Base-by-base conservation (phyloP, 495 filamentous ascomycete genomes). In the Penicillium turbatum region DNA sequence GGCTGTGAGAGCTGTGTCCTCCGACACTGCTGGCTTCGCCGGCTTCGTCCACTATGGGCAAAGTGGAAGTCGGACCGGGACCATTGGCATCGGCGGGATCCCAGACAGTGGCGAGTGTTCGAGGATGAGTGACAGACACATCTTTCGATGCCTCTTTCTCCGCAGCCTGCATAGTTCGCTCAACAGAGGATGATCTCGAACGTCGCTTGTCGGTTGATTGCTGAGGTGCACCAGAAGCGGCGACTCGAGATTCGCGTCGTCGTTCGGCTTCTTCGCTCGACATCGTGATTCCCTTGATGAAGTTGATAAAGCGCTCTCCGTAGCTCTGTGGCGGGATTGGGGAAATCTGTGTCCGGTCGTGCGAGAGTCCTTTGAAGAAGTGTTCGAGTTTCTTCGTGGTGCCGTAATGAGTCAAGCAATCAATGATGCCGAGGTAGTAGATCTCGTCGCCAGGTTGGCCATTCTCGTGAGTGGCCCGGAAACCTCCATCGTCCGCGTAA, bases 401-500 rank as follows among this genome's bases (percentile, higher is more conserved):
- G 48, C 86, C 89, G 65, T 96, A 96, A 71, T 96, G 89, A 35
- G 93, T 99, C 64, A 99, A 72, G 67, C 92, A 97, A 69, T 97
- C 95, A 65, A 97, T 97, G 56, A 99, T 93, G 10, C 93, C 93
- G 6, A 99, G 80, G 65, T 97, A 99, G 62, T 97, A 99, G 30
- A 99, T 90, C 71, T 95, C 90, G 50, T 96, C 90, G 1, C 85
- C 92, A 7, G 87, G 82, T 24, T 77, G 70, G 55, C 93, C 86
- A 71, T 93, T 86, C 68, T 97, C 91, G 63, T 95, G 92, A 7
- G 93, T 97, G 6, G 93, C 95, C 56, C 85, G 79, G 68, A 96
- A 91, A 2, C 93, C 93, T 48, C 93, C 93, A 68, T 97, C 92
- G 62, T 97, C 92, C 48, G 84, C 82, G 68, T 96, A 97, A 68